These are phyloP conservation scores for Ascochyta viciae-villosae DNA, from an alignment of 2,329 filamentous ascomycete species.

Conservation along the genomic window DNA sequence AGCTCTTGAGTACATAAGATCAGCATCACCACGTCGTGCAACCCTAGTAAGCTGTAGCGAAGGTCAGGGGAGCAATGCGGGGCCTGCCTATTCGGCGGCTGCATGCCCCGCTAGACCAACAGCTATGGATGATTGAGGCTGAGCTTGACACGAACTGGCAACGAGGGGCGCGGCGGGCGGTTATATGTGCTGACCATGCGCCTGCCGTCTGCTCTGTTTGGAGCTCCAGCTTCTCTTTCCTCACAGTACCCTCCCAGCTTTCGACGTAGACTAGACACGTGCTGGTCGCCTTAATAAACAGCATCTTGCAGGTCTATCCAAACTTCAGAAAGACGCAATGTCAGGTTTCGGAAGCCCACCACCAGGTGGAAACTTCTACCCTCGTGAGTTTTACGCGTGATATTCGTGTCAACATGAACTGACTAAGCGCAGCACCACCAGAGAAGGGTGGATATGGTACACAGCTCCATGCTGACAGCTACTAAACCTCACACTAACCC, in stretches of 20 bases:
- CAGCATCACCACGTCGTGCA: constrained; percentile 2
- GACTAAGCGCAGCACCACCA: constrained; percentile 39
- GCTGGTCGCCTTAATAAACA: constrained; percentile 11
- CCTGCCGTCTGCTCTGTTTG: constrained; percentile 3
- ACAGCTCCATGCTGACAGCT: not conserved
- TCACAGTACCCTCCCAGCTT: not conserved
- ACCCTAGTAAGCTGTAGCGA: constrained; percentile 12
- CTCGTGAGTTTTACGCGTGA: constrained; percentile 31
- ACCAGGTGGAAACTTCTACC: constrained; percentile 47
- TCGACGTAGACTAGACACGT: not conserved
- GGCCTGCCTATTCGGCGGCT: constrained; percentile 15
- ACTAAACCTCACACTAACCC: constrained; percentile 14
- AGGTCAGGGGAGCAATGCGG: constrained; percentile 13
- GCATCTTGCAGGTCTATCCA: not conserved
- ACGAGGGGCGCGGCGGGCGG: constrained; percentile 25
- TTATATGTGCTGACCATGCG: constrained; percentile 35
- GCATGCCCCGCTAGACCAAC: constrained; percentile 40
- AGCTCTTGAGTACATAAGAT: not conserved
- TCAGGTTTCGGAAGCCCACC: constrained; percentile 41
- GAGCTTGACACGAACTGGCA: constrained; percentile 35
- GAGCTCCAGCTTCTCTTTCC: constrained; percentile 3
- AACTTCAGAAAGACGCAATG: constrained; percentile 24
- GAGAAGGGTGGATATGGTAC: constrained; percentile 40
- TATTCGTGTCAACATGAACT: constrained; percentile 10
- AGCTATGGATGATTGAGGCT: constrained; percentile 40